Evolutionary conservation across 75 land plant species (phyloP), one percentile per base, ranked within the genome.

Genomic region (Picea glauca): DNA sequence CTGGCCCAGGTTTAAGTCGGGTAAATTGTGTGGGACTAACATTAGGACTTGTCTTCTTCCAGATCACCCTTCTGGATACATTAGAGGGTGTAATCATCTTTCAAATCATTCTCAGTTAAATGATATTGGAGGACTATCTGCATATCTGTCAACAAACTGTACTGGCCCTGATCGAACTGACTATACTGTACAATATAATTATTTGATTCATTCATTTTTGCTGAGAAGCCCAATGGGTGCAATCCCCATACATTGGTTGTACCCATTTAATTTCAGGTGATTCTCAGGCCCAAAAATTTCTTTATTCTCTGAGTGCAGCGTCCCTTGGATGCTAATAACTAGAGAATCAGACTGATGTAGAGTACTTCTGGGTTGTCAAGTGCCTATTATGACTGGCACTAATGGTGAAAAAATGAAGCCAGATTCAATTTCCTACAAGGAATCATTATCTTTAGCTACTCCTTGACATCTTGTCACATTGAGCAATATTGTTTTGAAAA

Each of bases 161-260:
- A 63, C 13, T 70, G 73, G 73, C 73, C 43, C 23, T 2, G 9
- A 40, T 38, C 73, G 21, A 38, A 21, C 73, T 70, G 73, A 70
- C 73, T 3, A 38, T 70, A 46, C 73, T 70, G 73, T 70, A 70
- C 73, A 70, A 35, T 43, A 70, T 20, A 50, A 70, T 70, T 70
- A 70, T 38, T 43, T 11, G 50, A 70, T 70, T 70, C 73, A 43
- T 70, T 70, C 23, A 70, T 70, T 70, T 70, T 40, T 70, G 73
- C 54, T 70, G 33, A 40, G 38, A 70, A 70, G 54, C 73, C 50
- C 43, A 46, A 43, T 43, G 73, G 43, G 23, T 70, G 46, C 50
- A 43, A 70, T 70, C 50, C 26, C 20, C 50, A 35, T 70, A 70
- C 43, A 20, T 70, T 70, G 50, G 38, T 70, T 70, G n/a, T 66